Base-by-base conservation (phyloP, 345 rosid genomes). In the Rhizophora apiculata region DNA sequence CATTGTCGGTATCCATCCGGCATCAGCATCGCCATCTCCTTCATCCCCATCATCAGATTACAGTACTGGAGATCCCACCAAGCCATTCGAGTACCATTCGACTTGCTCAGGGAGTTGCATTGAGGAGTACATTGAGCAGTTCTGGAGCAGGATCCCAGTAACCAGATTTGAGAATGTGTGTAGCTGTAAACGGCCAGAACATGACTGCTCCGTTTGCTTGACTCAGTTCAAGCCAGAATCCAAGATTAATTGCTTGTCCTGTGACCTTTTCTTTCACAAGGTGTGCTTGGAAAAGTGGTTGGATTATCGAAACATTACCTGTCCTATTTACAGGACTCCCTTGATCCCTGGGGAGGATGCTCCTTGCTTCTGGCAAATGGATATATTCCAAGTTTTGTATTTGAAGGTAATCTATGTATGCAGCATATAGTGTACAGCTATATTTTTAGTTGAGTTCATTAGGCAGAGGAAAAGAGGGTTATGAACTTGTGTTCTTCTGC, bases 271-370 rank as follows among this genome's bases (percentile, higher is more conserved):
- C 74, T 89, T 87, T 69, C 96, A 89, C 67, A 89, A 83, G 69
- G 71, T 73, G 61, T 89, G 96, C 76, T 65, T 89, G 88, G 96
- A 89, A 81, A 87, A 89, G 66, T 89, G 96, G 92, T 61, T 87
- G 81, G 83, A 85, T 39, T 87, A 86, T 37, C 86, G 89, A 87
- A 89, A 89, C 69, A 65, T 83, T 49, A 89, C 96, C 15, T 89
- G 96, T 69, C 96, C 96, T 43, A 76, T 83, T 60, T 89, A 93
- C 85, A 76, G 96, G 88, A 82, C 86, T 29, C 89, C 89, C 5
- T 69, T 86, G 71, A 74, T 89, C 13, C 78, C 81, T 30, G 88
- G 84, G 75, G 85, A 78, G 26, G 83, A 86, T 60, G 60, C 79
- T 68, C 68, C 80, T 51, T 81, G 74, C 84, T 73, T 78, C 53